Evolutionary conservation across 2,329 filamentous ascomycete species (phyloP), one percentile per base, ranked within the genome.

Genomic region (Remersonia thermophila): DNA sequence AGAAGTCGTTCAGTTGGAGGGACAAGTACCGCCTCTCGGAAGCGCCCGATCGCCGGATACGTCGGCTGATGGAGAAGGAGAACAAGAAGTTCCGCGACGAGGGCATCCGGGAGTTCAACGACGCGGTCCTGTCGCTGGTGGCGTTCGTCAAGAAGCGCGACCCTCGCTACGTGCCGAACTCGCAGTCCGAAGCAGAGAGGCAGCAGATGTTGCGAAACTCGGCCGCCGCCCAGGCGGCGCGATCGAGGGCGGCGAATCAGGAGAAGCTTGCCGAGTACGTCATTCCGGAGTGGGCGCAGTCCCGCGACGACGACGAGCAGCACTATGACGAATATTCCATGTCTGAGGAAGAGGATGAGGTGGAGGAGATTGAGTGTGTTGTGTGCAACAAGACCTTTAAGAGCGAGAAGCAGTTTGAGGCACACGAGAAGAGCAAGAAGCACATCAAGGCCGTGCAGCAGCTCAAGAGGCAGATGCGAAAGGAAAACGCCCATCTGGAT

Each of bases 371-470:
- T 36, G 78, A 78, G 49, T 96, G 91, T 53, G 71, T 80, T 3
- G 72, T 77, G 4, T 96, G 91, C 57, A 71, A 76, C 46, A 84
- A 82, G 46, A 69, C 61, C 0, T 98, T 96, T 60, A 74, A 95
- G 59, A 96, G 87, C 51, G 83, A 93, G 54, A 86, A 85, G 46
- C 89, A 96, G 53, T 86, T 82, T 42, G 78, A 93, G 51, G 80
- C 82, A 3, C 91, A 98, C 51, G 87, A 95, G 61, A 85, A 81
- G 61, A 96, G 89, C 66, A 98, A 94, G 57, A 98, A 96, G 59
- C 91, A 98, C 51, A 60, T 79, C 42, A 96, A 94, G 55, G 80
- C 85, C 2, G 70, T 95, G 6, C 79, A 87, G 47, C 73, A 86
- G 42, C 60, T 98, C 27, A 77, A 76, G 50, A 71, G 74, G 50